A percentile compares a stretch with the other conserved stretches of the same genome.
phyloP scores from a whole-genome alignment of 2,329 filamentous ascomycete genomes.

The Nemania bipapillata region DNA sequence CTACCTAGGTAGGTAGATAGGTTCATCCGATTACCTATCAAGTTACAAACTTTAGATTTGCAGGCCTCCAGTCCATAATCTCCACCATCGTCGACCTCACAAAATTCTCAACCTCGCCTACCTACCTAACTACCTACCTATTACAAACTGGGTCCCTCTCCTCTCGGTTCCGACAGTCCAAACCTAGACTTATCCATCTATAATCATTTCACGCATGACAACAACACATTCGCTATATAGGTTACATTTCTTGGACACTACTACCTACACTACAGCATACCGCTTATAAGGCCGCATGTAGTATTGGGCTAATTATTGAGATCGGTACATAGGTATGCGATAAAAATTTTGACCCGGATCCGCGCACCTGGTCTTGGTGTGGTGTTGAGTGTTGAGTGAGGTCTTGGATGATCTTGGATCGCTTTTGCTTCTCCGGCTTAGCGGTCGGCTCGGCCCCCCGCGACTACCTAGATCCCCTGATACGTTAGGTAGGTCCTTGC shows the following conservation, averaged over 20 bases:
- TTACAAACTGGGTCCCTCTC: too few species aligned
- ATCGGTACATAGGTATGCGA: neutral
- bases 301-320: neutral
- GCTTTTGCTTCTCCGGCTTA: neutral
- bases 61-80: constrained; percentile 32
- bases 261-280: neutral
- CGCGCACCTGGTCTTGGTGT: constrained; percentile 20
- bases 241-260: constrained; percentile 1
- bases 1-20: neutral
- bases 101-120: constrained; percentile 20
- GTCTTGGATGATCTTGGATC: neutral
- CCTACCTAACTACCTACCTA: neutral
- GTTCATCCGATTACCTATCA: neutral
- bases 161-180: constrained; percentile 28
- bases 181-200: constrained; percentile 22
- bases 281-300: neutral
- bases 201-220: constrained; percentile 6
- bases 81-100: constrained; percentile 32
- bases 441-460: constrained; percentile 4
- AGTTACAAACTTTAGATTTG: neutral
- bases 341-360: constrained; percentile 10
- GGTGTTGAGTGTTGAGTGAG: constrained; percentile 6
- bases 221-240: neutral
- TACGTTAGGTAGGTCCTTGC: neutral
- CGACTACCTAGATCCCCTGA: constrained; percentile 24